phyloP scores from a whole-genome alignment of 495 filamentous ascomycete species.

The Podospora bellae-mahoneyi region DNA sequence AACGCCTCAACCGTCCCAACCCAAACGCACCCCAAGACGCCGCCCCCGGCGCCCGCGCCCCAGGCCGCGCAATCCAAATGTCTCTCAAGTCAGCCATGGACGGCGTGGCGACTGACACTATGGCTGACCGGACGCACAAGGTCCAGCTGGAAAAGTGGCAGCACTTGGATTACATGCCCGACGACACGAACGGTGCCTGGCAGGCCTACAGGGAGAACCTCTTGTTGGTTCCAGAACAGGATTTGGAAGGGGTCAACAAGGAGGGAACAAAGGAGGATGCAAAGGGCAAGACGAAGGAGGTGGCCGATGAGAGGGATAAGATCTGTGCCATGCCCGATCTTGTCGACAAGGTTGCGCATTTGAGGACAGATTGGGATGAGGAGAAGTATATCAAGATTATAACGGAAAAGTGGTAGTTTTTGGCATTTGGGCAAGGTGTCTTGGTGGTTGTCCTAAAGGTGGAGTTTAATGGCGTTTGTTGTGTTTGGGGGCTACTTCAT shows the following conservation, averaged over 20 bases:
- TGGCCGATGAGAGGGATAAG: conserved; percentile 2
- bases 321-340: conserved; percentile 25
- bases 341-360: conserved; percentile 28
- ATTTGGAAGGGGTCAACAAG: neutral
- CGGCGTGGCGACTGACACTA: conserved; percentile 43
- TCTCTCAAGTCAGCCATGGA: conserved; percentile 47
- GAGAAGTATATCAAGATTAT: conserved; percentile 28
- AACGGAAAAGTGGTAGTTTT: neutral
- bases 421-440: neutral
- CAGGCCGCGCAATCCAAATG: conserved; percentile 49
- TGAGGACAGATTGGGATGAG: conserved; percentile 39
- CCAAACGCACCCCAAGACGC: conserved; percentile 16
- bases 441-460: neutral
- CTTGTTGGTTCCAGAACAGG: conserved; percentile 25
- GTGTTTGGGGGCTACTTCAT: neutral
- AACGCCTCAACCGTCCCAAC: conserved; percentile 36
- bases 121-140: conserved; percentile 44
- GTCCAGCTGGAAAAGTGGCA: conserved; percentile 46
- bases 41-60: conserved; percentile 17
- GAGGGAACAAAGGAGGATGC: conserved; percentile 8
- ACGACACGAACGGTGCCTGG: conserved; percentile 45
- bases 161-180: conserved; percentile 42
- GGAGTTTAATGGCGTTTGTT: neutral
- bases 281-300: conserved; percentile 36
- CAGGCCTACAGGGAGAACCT: conserved; percentile 41